phyloP scores from a whole-genome alignment of 106 monocot species.

The Narthecium ossifragum region DNA sequence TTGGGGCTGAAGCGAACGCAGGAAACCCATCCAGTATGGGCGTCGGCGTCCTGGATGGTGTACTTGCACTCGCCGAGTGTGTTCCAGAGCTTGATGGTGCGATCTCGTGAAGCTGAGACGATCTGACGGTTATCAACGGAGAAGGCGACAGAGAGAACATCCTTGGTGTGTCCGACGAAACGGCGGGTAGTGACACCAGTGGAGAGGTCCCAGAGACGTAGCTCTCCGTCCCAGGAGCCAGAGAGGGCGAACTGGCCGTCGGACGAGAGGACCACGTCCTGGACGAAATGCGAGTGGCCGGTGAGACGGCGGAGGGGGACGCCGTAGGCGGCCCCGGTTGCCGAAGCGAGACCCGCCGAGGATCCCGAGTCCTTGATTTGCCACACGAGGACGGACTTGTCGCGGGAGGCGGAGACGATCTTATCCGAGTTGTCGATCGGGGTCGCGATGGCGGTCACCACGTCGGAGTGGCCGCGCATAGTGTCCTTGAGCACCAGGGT shows the following conservation, averaged over 20 bases:
- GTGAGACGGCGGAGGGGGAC: slow-evolving; percentile 12
- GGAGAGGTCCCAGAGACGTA: slow-evolving; percentile 6
- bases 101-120: slow-evolving; percentile 9
- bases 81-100: slow-evolving; percentile 12
- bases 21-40: slow-evolving; percentile 3
- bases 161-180: slow-evolving; percentile 11
- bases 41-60: slow-evolving; percentile 10
- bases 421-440: slow-evolving; percentile 45
- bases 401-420: slow-evolving; percentile 56
- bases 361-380: slow-evolving; percentile 19
- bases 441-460: slow-evolving; percentile 46
- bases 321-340: slow-evolving; percentile 10
- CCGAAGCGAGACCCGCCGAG: not conserved
- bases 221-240: slow-evolving; percentile 10
- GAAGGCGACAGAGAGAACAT: slow-evolving; percentile 10
- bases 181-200: slow-evolving; percentile 7
- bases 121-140: slow-evolving; percentile 7
- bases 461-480: slow-evolving; percentile 42
- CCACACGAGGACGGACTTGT: slow-evolving; percentile 58
- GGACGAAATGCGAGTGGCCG: slow-evolving; percentile 10
- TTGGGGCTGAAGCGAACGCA: slow-evolving; percentile 16
- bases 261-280: slow-evolving; percentile 8
- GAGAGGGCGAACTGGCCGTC: slow-evolving; percentile 12
- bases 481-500: slow-evolving; percentile 28
- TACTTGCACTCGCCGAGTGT: slow-evolving; percentile 13